Evolutionary conservation across 441 rosid species (phyloP).

Genomic region (Populus hybrid): DNA sequence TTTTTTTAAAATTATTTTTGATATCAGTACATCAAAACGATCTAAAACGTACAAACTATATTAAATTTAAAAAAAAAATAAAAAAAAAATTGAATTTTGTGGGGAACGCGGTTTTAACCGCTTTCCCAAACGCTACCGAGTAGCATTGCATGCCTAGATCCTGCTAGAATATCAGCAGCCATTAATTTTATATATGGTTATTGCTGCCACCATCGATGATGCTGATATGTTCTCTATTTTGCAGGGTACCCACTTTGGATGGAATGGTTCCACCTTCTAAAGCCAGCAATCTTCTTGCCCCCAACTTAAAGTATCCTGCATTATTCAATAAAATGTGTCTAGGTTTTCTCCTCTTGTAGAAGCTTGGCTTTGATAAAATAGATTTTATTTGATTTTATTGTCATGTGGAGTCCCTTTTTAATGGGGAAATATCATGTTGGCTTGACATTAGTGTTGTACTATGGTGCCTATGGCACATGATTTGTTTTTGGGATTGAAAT

Average conservation of each 20-base stretch:
- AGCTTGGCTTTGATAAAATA: not conserved
- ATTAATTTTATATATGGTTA: not conserved
- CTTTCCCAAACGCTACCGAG: not conserved
- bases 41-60: too few relatives aligned
- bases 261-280: conserved; percentile 82
- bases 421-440: not conserved
- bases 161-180: too few relatives aligned
- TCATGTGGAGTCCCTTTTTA: not conserved
- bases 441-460: not conserved
- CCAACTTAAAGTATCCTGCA: not conserved
- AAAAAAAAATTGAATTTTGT: conserved; percentile 53
- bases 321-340: not conserved
- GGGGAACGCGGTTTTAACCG: too few relatives aligned
- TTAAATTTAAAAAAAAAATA: too few relatives aligned
- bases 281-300: not conserved
- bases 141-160: conserved; percentile 42
- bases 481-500: not conserved
- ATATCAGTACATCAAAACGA: too few relatives aligned
- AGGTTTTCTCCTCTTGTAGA: not conserved
- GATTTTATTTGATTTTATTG: too few relatives aligned
- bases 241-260: conserved; percentile 90
- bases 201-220: not conserved
- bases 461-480: not conserved
- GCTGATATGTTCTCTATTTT: conserved; percentile 20
- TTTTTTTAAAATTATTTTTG: conserved; percentile 62